Evolutionary conservation across 371 early-diverging fungal genomes (phyloP).

Genomic region (Dichotomocladium elegans): DNA sequence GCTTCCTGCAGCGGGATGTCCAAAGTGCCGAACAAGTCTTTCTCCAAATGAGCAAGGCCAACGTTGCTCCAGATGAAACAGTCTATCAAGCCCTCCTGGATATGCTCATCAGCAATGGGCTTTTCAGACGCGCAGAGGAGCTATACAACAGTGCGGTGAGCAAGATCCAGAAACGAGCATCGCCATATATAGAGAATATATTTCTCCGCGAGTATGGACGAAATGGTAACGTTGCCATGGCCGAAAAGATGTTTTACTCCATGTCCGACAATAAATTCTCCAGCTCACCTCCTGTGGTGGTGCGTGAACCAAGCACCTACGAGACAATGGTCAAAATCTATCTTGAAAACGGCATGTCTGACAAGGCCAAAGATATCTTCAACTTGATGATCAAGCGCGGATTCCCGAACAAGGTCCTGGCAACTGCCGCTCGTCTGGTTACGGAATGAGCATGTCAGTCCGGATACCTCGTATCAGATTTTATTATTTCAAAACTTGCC

Average conservation of each 20-base stretch:
- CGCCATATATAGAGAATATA: constrained; percentile 61
- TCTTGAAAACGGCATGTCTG: constrained; percentile 38
- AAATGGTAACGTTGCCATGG: constrained; percentile 37
- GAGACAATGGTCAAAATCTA: constrained; percentile 61
- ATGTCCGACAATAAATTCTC: constrained; percentile 49
- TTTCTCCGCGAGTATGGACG: constrained; percentile 61
- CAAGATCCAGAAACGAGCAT: constrained; percentile 27
- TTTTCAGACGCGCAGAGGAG: constrained; percentile 40
- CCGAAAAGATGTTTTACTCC: constrained; percentile 45
- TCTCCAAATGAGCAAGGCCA: constrained; percentile 40
- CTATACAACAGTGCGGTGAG: constrained; percentile 30
- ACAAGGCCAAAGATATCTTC: constrained; percentile 40
- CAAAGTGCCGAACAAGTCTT: constrained; percentile 47
- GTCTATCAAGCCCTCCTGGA: constrained; percentile 63
- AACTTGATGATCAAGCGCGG: constrained; percentile 41
- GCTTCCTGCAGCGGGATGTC: constrained; percentile 54
- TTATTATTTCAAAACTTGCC: too few species aligned
- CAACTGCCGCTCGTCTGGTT: constrained; percentile 34
- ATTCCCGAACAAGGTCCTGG: constrained; percentile 46
- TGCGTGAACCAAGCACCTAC: constrained; percentile 63
- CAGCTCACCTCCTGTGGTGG: constrained; percentile 13
- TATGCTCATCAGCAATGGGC: constrained; percentile 44
- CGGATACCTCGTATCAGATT: too few species aligned
- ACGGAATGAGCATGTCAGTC: too few species aligned
- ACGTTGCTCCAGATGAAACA: constrained; percentile 46